These are phyloP conservation scores for Gynostemma pentaphyllum DNA, from an alignment of 306 rosid genomes.

Conservation along the genomic window DNA sequence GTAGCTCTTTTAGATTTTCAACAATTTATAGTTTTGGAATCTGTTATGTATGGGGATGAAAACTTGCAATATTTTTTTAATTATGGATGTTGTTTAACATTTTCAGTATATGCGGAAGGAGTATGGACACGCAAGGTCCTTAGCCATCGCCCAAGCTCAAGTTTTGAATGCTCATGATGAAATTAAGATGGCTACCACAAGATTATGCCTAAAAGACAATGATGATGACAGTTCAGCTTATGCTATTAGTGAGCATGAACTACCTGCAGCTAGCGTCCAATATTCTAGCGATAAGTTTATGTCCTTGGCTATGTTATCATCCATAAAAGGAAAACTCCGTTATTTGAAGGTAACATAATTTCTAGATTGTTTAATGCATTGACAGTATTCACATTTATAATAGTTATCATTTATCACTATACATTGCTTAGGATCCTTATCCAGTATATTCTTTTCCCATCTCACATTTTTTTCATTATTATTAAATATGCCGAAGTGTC, in stretches of 20 bases:
- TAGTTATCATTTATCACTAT: neutral
- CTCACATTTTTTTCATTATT: neutral
- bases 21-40: neutral
- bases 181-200: slow-evolving; percentile 80
- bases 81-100: slow-evolving; percentile 10
- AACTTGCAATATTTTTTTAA: neutral
- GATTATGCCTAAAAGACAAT: slow-evolving; percentile 46
- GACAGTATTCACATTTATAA: neutral
- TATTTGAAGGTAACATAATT: slow-evolving; percentile 54
- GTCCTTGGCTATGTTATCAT: slow-evolving; percentile 48
- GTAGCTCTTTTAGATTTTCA: no score
- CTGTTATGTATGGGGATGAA: neutral
- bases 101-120: slow-evolving; percentile 86
- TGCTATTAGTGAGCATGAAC: slow-evolving; percentile 61
- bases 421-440: neutral
- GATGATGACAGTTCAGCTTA: slow-evolving; percentile 63
- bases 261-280: slow-evolving; percentile 50
- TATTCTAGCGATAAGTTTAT: slow-evolving; percentile 69
- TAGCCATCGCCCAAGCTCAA: slow-evolving; percentile 88
- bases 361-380: neutral
- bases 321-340: slow-evolving; percentile 82
- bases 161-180: slow-evolving; percentile 86
- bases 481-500: neutral
- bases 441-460: neutral
- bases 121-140: slow-evolving; percentile 78